Base-by-base conservation (phyloP, 2,329 filamentous ascomycete species). In the Diaporthe citriasiana region DNA sequence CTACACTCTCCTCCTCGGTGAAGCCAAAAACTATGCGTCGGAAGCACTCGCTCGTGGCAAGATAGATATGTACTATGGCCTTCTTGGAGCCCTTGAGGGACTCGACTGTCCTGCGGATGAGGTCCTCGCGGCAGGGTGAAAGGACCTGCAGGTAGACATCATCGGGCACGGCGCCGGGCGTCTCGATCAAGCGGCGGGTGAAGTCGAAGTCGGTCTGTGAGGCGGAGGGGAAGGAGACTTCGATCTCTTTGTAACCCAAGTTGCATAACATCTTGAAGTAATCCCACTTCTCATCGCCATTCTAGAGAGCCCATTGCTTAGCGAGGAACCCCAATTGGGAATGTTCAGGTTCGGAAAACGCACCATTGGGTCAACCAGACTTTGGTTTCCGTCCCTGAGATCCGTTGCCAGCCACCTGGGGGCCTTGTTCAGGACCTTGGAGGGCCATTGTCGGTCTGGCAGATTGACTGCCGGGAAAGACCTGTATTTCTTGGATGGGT, bases 201-300 rank as follows among this genome's bases (percentile, higher is more conserved):
- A 98, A 98, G 87, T 98, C 94, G 86, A 95, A 98, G 85, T 98
- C 97, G 80, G 94, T 98, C 82, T 97, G 93, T 51, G 95, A 98
- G 19, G 96, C 95, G 0, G 95, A 97, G 66, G 96, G 96, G 85
- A 98, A 98, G 6, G 95, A 97, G 27, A 98, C 93, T 82, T 98
- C 96, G 77, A 98, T 98, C 85, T 98, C 96, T 86, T 98, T 98
- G 89, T 97, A 98, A 79, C 97, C 96, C 66, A 98, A 89, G 76
- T 96, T 92, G 80, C 93, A 91, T 71, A 98, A 91, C 95, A 97
- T 97, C 85, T 95, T 92, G 88, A 98, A 98, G 88, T 95, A 98
- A 76, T 89, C 88, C 91, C 93, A 97, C 86, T 98, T 98, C 87
- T 98, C 95, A 65, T 98, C 94, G 78, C 95, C 95, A 81, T 95